Evolutionary conservation across 139 green algal genomes (phyloP), one percentile per base, ranked within the genome.

Genomic region (Tetraselmis striata): DNA sequence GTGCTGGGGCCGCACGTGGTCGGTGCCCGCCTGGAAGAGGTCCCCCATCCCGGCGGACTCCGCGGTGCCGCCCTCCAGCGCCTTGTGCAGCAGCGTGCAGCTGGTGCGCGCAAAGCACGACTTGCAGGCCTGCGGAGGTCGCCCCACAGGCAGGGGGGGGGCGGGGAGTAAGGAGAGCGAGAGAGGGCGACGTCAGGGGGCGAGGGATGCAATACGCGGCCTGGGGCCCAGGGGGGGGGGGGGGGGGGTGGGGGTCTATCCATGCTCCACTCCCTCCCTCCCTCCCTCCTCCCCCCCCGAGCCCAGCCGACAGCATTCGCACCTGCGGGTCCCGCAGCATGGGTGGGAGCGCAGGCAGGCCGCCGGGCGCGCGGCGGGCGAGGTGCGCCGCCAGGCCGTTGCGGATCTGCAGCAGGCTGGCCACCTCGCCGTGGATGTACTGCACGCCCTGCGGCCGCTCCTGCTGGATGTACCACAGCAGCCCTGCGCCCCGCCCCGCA

Each of bases 381-480:
- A 97, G 81, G 77, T 86, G 78, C 0, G 89, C 84, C 22, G 93
- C 93, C 82, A 97, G 83, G 27, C 58, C 26, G 81, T 95, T 95
- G 76, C 92, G 86, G 58, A 81, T 82, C 30, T 86, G 83, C 75
- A 95, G 78, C 59, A 97, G 85, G 1, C 85, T 75, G 0, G 89
- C 81, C 58, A 95, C 83, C 83, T 94, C 88, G 18, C 30, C 67
- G 32, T 85, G 85, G 11, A 76, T 75, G 22, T 32, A 30, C 30
- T 75, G 78, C 30, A 87, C 84, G 29, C 81, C 31, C 29, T 45
- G 31, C 81, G 45, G 45, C 45, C 18, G 45, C 45, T 67, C 45
- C 18, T 67, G 45, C 45, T 67, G 59, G 31, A 28, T 88, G 86
- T 94, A 94, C 88, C 90, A 95, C 25, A 98, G 89, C 81, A 97